These are phyloP conservation scores for Zymoseptoria crescenta DNA, from an alignment of 2,329 filamentous ascomycete genomes.

Conservation along the genomic window DNA sequence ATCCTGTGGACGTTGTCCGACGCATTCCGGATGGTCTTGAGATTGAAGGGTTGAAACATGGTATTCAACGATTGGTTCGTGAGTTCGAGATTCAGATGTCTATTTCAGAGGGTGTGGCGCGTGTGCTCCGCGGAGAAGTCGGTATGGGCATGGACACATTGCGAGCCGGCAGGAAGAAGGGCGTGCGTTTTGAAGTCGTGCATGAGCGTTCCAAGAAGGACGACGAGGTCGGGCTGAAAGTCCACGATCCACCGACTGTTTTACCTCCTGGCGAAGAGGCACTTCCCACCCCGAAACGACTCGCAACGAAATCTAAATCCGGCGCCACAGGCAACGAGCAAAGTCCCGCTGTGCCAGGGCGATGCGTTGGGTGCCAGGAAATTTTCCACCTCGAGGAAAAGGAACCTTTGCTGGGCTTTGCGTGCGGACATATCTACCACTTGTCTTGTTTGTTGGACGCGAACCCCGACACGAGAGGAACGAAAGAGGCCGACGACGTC, in stretches of 20 bases:
- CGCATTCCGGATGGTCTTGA: slow-evolving; percentile 89
- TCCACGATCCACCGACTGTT: slow-evolving; percentile 24
- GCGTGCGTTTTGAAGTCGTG: slow-evolving; percentile 78
- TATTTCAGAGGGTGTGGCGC: slow-evolving; percentile 82
- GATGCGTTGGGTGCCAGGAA: slow-evolving; percentile 34
- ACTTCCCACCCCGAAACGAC: slow-evolving; percentile 15
- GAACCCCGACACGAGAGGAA: slow-evolving; percentile 29
- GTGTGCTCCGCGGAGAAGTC: slow-evolving; percentile 81
- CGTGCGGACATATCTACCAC: slow-evolving; percentile 76
- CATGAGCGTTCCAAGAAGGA: slow-evolving; percentile 16
- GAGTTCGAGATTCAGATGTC: slow-evolving; percentile 94
- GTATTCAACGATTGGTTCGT: slow-evolving; percentile 81
- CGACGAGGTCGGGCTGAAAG: slow-evolving; percentile 27
- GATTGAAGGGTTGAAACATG: slow-evolving; percentile 82
- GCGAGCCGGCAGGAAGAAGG: slow-evolving; percentile 69
- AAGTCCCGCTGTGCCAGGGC: slow-evolving; percentile 26
- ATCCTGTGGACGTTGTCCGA: slow-evolving; percentile 81
- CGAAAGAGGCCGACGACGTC: slow-evolving; percentile 19
- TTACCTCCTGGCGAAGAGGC: slow-evolving; percentile 18
- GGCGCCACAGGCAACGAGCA: slow-evolving; percentile 4
- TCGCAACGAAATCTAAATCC: slow-evolving; percentile 13
- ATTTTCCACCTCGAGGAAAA: slow-evolving; percentile 43
- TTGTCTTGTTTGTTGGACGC: slow-evolving; percentile 58
- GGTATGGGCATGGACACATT: slow-evolving; percentile 73
- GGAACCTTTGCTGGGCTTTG: slow-evolving; percentile 71